Evolutionary conservation across 2,329 filamentous ascomycete species (phyloP).

Genomic region (Cordyceps farinosa): DNA sequence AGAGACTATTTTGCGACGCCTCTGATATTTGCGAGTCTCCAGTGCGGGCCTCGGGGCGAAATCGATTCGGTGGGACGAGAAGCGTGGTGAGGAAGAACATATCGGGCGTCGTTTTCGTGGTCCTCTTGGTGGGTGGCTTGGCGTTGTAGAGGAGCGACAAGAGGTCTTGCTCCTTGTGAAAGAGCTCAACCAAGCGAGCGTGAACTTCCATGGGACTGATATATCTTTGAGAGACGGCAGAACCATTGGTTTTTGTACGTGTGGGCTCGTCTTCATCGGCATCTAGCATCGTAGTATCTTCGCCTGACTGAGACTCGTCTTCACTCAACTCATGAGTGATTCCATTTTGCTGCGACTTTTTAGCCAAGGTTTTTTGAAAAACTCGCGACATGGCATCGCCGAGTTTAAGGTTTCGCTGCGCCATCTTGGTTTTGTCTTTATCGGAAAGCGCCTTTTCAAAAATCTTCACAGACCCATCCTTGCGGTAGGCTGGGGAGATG

Average conservation of each 20-base stretch:
- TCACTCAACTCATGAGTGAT: slow-evolving; percentile 24
- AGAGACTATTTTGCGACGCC: slow-evolving; percentile 81
- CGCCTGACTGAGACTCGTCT: slow-evolving; percentile 36
- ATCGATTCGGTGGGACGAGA: slow-evolving; percentile 88
- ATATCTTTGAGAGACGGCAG: slow-evolving; percentile 59
- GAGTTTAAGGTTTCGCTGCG: slow-evolving; percentile 61
- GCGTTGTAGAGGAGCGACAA: slow-evolving; percentile 82
- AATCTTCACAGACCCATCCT: slow-evolving; percentile 88
- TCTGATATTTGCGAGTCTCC: slow-evolving; percentile 81
- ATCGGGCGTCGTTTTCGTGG: slow-evolving; percentile 62
- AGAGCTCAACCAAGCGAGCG: slow-evolving; percentile 72
- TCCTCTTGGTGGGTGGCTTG: slow-evolving; percentile 57
- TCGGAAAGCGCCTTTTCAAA: slow-evolving; percentile 75
- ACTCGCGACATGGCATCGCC: slow-evolving; percentile 62
- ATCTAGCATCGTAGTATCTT: slow-evolving; percentile 32
- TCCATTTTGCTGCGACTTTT: slow-evolving; percentile 29
- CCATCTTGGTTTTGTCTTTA: slow-evolving; percentile 77
- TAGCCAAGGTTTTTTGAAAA: slow-evolving; percentile 29
- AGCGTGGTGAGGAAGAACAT: slow-evolving; percentile 93
- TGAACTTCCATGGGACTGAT: slow-evolving; percentile 81
- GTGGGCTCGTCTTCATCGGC: slow-evolving; percentile 32
- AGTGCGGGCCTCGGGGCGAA: slow-evolving; percentile 79
- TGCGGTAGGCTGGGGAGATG: slow-evolving; percentile 78
- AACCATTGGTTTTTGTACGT: slow-evolving; percentile 21
- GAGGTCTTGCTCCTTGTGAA: slow-evolving; percentile 82